Conservation (phyloP, 129 eudicot genomes). For the Kitagawia praeruptora region DNA sequence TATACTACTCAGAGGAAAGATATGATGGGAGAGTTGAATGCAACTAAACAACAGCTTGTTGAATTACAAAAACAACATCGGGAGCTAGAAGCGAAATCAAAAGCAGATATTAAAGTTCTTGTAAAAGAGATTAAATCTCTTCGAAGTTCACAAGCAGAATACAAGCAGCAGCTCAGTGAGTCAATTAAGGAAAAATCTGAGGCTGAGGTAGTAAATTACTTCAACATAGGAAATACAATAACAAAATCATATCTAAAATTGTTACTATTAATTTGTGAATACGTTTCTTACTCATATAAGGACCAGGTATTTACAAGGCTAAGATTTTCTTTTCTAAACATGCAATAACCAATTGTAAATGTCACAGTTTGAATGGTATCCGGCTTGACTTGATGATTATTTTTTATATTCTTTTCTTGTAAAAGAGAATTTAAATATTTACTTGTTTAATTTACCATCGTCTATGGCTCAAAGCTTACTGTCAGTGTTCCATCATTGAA, state of each 20-base stretch:
- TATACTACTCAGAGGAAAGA: conserved; percentile 41
- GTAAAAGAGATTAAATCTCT: conserved; percentile 86
- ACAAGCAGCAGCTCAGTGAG: conserved; percentile 62
- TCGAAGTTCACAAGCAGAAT: conserved; percentile 67
- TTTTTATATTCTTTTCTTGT: background rate
- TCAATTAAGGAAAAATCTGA: conserved; percentile 49
- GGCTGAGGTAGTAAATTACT: conserved; percentile 48
- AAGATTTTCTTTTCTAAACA: background rate
- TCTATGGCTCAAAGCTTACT: background rate
- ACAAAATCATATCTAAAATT: background rate
- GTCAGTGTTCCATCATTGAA: background rate
- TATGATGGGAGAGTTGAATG: conserved; percentile 51
- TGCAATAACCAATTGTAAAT: background rate
- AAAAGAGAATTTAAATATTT: background rate
- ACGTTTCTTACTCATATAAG: background rate
- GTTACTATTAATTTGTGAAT: background rate
- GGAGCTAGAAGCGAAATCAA: conserved; percentile 71
- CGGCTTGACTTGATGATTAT: background rate
- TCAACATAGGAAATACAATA: background rate
- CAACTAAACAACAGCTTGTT: conserved; percentile 51
- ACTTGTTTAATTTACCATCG: background rate
- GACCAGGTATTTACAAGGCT: background rate
- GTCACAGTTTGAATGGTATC: background rate
- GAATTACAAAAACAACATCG: conserved; percentile 59
- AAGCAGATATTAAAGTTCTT: conserved; percentile 82